phyloP scores from a whole-genome alignment of 192 early-diverging fungal genomes.

The Geranomyces variabilis region DNA sequence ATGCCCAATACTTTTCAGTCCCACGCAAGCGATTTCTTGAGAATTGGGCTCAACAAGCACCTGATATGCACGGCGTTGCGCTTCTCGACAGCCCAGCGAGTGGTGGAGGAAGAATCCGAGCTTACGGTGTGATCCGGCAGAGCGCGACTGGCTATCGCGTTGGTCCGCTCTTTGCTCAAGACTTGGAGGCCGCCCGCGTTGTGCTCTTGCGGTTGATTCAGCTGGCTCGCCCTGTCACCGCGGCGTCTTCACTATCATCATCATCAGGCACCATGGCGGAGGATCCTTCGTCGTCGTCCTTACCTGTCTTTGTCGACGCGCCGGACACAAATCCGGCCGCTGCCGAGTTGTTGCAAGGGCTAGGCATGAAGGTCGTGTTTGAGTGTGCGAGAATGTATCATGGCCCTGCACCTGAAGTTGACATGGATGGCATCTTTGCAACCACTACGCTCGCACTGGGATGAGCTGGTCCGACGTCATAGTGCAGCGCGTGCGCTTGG shows the following conservation, averaged over 20 bases:
- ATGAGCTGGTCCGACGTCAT: too few relatives aligned
- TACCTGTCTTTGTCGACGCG: neutral
- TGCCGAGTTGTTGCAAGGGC: neutral
- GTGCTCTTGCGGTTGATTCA: neutral
- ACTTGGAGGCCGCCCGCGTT: neutral
- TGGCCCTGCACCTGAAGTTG: neutral
- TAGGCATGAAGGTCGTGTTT: neutral
- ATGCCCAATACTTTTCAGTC: constrained; percentile 1
- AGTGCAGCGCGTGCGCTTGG: too few relatives aligned
- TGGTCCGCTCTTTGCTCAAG: constrained; percentile 5
- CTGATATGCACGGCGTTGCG: neutral
- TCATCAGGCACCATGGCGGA: too few relatives aligned
- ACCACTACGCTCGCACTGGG: neutral
- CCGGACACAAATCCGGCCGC: neutral
- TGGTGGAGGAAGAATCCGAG: neutral
- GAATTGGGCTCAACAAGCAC: neutral
- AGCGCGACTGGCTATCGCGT: neutral
- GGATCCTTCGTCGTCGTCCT: too few relatives aligned
- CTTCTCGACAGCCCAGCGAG: neutral
- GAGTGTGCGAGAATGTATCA: constrained; percentile 10
- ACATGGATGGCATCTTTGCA: neutral
- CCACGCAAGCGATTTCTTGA: neutral
- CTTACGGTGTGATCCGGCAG: neutral
- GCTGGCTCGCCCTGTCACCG: too few relatives aligned
- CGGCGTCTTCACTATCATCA: too few relatives aligned